Base-by-base conservation (phyloP, 2,329 filamentous ascomycete species). In the Xylariomycetidae sp. region DNA sequence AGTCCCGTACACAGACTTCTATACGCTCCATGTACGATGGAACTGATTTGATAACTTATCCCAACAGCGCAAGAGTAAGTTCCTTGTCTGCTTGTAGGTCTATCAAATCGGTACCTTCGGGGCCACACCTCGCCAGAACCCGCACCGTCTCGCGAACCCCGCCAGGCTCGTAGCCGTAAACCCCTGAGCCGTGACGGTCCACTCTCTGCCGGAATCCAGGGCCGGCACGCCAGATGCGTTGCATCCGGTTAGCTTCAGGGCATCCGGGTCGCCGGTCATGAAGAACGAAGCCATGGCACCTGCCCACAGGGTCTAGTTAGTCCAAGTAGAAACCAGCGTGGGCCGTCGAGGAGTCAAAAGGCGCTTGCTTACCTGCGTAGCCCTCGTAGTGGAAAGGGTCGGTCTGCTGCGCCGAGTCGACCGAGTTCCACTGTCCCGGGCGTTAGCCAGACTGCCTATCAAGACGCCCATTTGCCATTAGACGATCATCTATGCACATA, bases 211-310 rank as follows among this genome's bases (percentile, higher is more conserved):
- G 0, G 55, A 48, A 13, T 51, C 47, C 6, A 71, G 42, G 8
- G 50, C 39, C 2, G 74, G 73, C 6, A 77, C 65, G 1, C 58
- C 67, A 12, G 54, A 52, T 29, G 64, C 49, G 18, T 54, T 58
- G 2, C 38, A 38, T 33, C 63, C 59, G 0, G 72, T 76, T 22
- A 78, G 40, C 38, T 78, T 79, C 37, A 72, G 61, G 10, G 61
- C 55, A 45, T 79, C 78, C 0, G 76, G 73, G 49, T 78, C 65
- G 0, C 72, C 73, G 0, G 70, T 75, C 49, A 72, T 64, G 37
- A 79, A 70, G 52, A 79, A 80, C 16, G 68, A 74, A 1, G 71
- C 74, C 47, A 80, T 68, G 0, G 75, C 74, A 4, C 77, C 76
- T 1, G 68, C 37, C n/a, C n/a, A n/a, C n/a, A n/a, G n/a, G n/a